A percentile compares a stretch with the other conserved stretches of the same genome.
phyloP scores from a whole-genome alignment of 768 basidiomycete species.

The Mycena metata region DNA sequence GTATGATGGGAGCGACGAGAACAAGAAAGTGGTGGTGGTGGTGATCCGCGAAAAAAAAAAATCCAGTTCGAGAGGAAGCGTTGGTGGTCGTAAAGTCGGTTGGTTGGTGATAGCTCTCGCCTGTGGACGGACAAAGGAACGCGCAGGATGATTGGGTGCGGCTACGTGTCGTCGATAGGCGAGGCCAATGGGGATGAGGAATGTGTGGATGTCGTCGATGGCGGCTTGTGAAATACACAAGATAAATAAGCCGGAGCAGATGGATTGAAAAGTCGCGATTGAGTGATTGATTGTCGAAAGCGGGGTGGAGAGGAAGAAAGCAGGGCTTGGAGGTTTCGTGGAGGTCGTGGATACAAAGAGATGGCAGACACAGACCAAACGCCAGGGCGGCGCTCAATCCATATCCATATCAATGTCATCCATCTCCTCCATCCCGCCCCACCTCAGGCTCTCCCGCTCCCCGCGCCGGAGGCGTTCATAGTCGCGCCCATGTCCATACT shows the following conservation, averaged over 20 bases:
- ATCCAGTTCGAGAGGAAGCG: background rate
- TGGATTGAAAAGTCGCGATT: background rate
- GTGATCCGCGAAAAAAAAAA: background rate
- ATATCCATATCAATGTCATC: conserved; percentile 78
- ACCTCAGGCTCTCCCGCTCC: conserved; percentile 57
- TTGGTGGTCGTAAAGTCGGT: background rate
- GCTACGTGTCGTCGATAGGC: no score
- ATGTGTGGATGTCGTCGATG: background rate
- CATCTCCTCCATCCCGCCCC: conserved; percentile 52
- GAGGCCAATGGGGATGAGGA: background rate
- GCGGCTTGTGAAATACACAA: background rate
- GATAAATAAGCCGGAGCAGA: background rate
- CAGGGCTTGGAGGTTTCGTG: background rate
- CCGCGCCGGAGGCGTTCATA: conserved; percentile 22
- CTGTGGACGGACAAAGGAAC: no score
- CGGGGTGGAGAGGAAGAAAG: background rate
- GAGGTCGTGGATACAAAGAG: background rate
- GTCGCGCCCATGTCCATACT: background rate
- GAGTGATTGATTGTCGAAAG: background rate
- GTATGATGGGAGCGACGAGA: no score
- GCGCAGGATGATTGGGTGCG: no score
- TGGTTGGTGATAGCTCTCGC: no score
- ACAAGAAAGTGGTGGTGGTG: background rate
- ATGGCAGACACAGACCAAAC: background rate
- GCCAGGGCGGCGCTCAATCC: conserved; percentile 56